phyloP scores from a whole-genome alignment of 495 filamentous ascomycete species.

The Penicillium robsamsonii region DNA sequence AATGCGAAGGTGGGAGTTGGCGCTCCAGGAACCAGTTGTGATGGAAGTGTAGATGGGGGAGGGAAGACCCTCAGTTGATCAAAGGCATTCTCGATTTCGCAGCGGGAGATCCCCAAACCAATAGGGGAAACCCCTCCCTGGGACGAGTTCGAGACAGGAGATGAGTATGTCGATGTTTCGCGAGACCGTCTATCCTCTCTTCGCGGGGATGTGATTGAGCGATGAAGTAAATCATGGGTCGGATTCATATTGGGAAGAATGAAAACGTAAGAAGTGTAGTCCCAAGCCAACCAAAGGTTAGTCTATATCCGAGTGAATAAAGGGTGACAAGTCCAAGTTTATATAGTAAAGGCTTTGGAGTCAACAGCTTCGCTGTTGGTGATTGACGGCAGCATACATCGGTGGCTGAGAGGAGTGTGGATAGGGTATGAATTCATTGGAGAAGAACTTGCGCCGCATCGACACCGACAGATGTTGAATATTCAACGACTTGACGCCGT shows the following conservation, averaged over 20 bases:
- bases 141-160: conserved; percentile 17
- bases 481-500: conserved; percentile 30
- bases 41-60: conserved; percentile 18
- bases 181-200: conserved; percentile 19
- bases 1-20: conserved; percentile 19
- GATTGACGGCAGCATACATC: conserved; percentile 26
- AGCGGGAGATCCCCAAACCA: conserved; percentile 38
- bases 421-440: conserved; percentile 32
- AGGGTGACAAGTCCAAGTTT: conserved; percentile 19
- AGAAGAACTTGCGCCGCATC: conserved; percentile 27
- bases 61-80: conserved; percentile 19
- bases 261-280: conserved; percentile 4
- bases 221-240: conserved; percentile 4
- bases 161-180: conserved; percentile 23
- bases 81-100: conserved; percentile 21
- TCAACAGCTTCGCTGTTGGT: conserved; percentile 28
- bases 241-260: conserved; percentile 17
- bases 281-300: conserved; percentile 11
- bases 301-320: conserved; percentile 14
- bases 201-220: conserved; percentile 13
- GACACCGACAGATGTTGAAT: conserved; percentile 25
- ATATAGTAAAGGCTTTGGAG: conserved; percentile 22
- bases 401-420: conserved; percentile 31
- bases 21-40: conserved; percentile 19
- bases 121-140: conserved; percentile 16